These are phyloP conservation scores for Chalaropsis ovoidea DNA, from an alignment of 2,329 filamentous ascomycete species.

Conservation along the genomic window DNA sequence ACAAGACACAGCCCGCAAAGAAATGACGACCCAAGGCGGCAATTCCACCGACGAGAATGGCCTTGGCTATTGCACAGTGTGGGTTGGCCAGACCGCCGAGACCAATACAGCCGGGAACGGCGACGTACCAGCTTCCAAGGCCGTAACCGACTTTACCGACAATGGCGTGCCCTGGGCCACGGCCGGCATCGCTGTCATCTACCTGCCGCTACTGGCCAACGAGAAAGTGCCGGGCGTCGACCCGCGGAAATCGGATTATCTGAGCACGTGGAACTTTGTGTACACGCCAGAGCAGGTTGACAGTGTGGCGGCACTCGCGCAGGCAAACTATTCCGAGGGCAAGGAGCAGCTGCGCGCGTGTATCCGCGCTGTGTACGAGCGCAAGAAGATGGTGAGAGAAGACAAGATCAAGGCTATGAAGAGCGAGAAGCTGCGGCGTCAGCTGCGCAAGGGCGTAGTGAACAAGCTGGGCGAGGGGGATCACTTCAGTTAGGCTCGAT, in stretches of 20 bases:
- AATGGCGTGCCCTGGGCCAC: constrained; percentile 55
- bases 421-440: constrained; percentile 37
- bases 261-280: constrained; percentile 96
- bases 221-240: constrained; percentile 70
- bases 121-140: constrained; percentile 40
- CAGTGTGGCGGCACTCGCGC: constrained; percentile 67
- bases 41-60: constrained; percentile 37
- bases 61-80: constrained; percentile 85
- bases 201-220: constrained; percentile 83
- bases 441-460: constrained; percentile 42
- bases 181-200: constrained; percentile 80
- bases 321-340: constrained; percentile 79
- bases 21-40: background rate
- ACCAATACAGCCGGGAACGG: constrained; percentile 39
- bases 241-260: constrained; percentile 70
- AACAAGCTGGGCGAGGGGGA: constrained; percentile 50
- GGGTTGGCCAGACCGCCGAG: constrained; percentile 79
- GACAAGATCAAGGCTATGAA: constrained; percentile 39
- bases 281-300: constrained; percentile 89
- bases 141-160: constrained; percentile 52
- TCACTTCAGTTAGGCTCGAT: constrained; percentile 45
- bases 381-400: constrained; percentile 64
- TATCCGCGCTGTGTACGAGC: constrained; percentile 80
- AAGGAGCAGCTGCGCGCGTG: constrained; percentile 66
- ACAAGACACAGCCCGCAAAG: constrained; percentile 24